These are phyloP conservation scores for Chlamydomonas incerta DNA, from an alignment of 139 green algal species.

Conservation along the genomic window DNA sequence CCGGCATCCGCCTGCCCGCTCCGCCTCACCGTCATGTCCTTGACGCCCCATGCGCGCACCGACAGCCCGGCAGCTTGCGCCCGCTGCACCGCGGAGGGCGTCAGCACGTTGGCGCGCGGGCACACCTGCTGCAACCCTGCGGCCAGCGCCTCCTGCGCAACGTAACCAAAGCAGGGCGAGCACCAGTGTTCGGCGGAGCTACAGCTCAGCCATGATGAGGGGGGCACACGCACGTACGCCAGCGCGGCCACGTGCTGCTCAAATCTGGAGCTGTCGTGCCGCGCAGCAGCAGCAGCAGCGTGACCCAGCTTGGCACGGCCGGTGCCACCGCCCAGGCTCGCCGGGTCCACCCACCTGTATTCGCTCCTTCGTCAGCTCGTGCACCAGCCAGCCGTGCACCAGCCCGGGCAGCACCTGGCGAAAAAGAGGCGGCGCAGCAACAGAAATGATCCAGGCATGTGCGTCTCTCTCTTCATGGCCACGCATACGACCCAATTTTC, in stretches of 20 bases:
- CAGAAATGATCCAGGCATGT: no score
- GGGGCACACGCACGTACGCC: no score
- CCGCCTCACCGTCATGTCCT: constrained; percentile 25
- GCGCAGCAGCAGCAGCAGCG: no score
- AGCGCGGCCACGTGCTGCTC: no score
- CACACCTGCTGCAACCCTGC: constrained; percentile 50
- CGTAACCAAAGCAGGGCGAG: not conserved
- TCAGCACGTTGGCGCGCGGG: constrained; percentile 56
- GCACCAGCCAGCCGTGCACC: constrained; percentile 61
- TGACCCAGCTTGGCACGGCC: no score
- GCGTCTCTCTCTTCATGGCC: no score
- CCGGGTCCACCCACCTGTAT: constrained; percentile 18
- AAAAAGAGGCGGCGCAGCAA: not conserved
- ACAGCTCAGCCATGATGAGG: no score
- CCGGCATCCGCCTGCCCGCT: no score
- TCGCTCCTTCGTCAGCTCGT: constrained; percentile 45
- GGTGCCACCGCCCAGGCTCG: no score
- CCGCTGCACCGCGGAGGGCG: not conserved
- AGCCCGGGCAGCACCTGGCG: constrained; percentile 54
- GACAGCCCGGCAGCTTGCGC: constrained; percentile 36
- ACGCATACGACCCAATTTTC: no score
- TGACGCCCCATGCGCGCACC: constrained; percentile 65
- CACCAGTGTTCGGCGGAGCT: no score
- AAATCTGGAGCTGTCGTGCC: no score
- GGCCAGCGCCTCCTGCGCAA: not conserved